Base-by-base conservation (phyloP, 2,329 filamentous ascomycete species). In the Claviceps fusiformis region DNA sequence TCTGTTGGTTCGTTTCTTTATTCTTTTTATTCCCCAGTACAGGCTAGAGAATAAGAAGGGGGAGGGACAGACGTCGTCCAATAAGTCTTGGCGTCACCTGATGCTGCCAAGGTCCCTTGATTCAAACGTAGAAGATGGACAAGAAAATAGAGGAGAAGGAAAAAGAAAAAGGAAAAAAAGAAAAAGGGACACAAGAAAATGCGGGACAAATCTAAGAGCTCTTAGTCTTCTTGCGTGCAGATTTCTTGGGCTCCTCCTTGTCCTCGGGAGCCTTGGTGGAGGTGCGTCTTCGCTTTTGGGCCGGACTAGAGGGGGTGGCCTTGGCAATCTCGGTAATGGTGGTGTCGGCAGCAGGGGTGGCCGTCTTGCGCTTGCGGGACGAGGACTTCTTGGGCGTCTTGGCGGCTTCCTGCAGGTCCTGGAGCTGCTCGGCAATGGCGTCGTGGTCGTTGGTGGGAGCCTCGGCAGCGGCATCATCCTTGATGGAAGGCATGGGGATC, bases 211-310 rank as follows among this genome's bases (percentile, higher is more conserved):
- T 57, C 64, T 62, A 70, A 62, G 67, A 66, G 63, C 64, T 69
- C 69, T 71, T 71, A 72, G 71, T 73, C 77, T 81, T 81, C 75
- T 81, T 81, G 65, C 77, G 76, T 60, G 73, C 73, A 54, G 75
- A 78, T 72, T 80, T 81, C 75, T 80, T 80, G 59, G 77, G 75
- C 65, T 83, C 79, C 64, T 81, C 79, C 60, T 70, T 69, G 56
- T 76, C 70, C 56, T 80, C 78, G 33, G 70, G 70, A 45, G 72
- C 76, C 74, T 83, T 83, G 62, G 68, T 70, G 5, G 77, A 79
- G 10, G 73, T 71, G 57, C 81, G 72, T 69, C 82, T 78, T 61
- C 80, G 75, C 78, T 84, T 85, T 75, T 81, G 81, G 60, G 80
- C 80, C 35, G 80, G 79, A 66, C 77, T 81, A 55, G 73, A 73